These are phyloP conservation scores for Scedosporium boydii DNA, from an alignment of 2,329 filamentous ascomycete genomes.

Conservation along the genomic window DNA sequence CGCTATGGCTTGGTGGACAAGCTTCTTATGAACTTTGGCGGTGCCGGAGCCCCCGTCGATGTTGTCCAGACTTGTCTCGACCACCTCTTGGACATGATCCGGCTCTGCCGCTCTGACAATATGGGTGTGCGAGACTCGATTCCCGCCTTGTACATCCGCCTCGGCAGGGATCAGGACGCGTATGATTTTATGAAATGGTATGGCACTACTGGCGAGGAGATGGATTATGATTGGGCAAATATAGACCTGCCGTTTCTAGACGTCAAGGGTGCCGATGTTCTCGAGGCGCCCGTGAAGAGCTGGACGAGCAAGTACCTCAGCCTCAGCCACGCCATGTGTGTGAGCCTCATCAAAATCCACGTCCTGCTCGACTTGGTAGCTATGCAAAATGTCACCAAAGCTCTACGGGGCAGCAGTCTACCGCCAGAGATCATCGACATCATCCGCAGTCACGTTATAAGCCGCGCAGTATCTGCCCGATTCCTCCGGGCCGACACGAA, in stretches of 20 bases:
- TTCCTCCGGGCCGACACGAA: constrained; percentile 5
- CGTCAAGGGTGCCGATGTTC: constrained; percentile 25
- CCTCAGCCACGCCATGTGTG: constrained; percentile 10
- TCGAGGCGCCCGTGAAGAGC: constrained; percentile 21
- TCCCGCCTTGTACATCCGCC: constrained; percentile 32
- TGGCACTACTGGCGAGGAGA: constrained; percentile 10
- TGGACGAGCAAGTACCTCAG: background rate
- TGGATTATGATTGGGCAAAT: constrained; percentile 13
- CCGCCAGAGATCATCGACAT: constrained; percentile 15
- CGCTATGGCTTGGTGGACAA: constrained; percentile 18
- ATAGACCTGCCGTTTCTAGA: constrained; percentile 18
- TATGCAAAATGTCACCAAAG: constrained; percentile 9
- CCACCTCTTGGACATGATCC: constrained; percentile 32
- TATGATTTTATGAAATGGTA: constrained; percentile 33
- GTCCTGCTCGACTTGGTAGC: constrained; percentile 14
- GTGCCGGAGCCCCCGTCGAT: constrained; percentile 18
- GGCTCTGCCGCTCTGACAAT: constrained; percentile 33
- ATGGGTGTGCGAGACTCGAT: constrained; percentile 30
- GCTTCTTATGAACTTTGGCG: constrained; percentile 16
- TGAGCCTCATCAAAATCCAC: constrained; percentile 16
- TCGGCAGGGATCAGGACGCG: constrained; percentile 39
- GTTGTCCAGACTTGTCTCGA: constrained; percentile 27
- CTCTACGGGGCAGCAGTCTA: constrained; percentile 6
- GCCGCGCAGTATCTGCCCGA: constrained; percentile 1
- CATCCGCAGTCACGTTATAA: constrained; percentile 11